Conservation (phyloP, 208 protist genomes). For the Porcisia hertigi region DNA sequence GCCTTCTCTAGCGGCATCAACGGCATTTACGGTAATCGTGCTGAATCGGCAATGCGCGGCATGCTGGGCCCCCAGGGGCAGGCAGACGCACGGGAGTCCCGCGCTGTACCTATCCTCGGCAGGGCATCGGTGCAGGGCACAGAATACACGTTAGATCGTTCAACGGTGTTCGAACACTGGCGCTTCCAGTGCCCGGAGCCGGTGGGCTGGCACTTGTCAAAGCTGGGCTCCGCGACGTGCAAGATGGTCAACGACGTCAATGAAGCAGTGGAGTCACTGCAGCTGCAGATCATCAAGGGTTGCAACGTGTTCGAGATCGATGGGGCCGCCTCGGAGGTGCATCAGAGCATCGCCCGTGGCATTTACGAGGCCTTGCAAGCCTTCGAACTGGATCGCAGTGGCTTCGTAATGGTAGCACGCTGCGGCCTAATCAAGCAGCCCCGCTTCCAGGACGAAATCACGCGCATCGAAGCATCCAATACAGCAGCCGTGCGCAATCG, state of each 20-base stretch:
- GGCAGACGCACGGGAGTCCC: conserved; percentile 75
- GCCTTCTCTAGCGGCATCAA: conserved; percentile 67
- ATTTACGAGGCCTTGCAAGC: conserved; percentile 81
- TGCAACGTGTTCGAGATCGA: conserved; percentile 91
- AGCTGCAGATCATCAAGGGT: conserved; percentile 90
- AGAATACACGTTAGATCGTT: conserved; percentile 77
- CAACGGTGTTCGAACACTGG: conserved; percentile 88
- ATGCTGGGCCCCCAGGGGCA: conserved; percentile 85
- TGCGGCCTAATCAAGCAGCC: conserved; percentile 80
- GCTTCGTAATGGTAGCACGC: conserved; percentile 79
- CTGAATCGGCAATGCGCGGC: conserved; percentile 75
- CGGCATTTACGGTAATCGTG: conserved; percentile 76
- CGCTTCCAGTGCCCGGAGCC: conserved; percentile 63
- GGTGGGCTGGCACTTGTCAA: conserved; percentile 83
- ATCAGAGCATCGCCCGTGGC: conserved; percentile 75
- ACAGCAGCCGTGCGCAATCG: conserved; percentile 74
- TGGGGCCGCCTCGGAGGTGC: conserved; percentile 72
- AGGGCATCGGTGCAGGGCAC: conserved; percentile 73
- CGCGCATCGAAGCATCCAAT: conserved; percentile 75
- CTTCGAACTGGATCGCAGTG: conserved; percentile 88
- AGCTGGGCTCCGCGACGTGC: conserved; percentile 79
- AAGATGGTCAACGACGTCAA: conserved; percentile 86
- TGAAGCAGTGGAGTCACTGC: conserved; percentile 84
- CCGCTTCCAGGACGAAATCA: conserved; percentile 81
- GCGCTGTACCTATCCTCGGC: conserved; percentile 80